Evolutionary conservation across 2,329 filamentous ascomycete species (phyloP).

Genomic region (Xylariaceae sp.): DNA sequence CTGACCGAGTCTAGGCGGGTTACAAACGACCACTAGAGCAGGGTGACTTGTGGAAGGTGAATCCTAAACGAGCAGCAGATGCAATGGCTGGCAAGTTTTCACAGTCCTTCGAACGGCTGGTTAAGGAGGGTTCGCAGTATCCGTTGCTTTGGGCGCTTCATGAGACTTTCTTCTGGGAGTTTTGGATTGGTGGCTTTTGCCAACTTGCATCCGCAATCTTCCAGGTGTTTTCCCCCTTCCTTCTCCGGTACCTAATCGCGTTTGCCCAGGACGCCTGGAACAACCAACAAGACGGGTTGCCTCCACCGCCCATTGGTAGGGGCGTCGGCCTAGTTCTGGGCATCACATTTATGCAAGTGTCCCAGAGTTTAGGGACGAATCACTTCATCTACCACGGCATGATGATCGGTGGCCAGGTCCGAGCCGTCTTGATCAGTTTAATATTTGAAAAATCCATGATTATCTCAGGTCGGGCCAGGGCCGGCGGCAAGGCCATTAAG

Average conservation of each 20-base stretch:
- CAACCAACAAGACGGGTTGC: conserved; percentile 48
- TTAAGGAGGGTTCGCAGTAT: conserved; percentile 63
- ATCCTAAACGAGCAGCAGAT: conserved; percentile 71
- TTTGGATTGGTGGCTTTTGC: conserved; percentile 77
- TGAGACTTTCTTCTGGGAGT: conserved; percentile 81
- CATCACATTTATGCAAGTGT: conserved; percentile 78
- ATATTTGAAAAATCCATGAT: conserved; percentile 93
- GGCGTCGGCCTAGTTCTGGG: conserved; percentile 82
- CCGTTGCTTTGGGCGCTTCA: conserved; percentile 77
- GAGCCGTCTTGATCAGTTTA: conserved; percentile 75
- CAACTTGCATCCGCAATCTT: conserved; percentile 69
- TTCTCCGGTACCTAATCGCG: conserved; percentile 77
- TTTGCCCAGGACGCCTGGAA: conserved; percentile 78
- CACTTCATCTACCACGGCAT: conserved; percentile 93
- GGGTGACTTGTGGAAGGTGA: conserved; percentile 85
- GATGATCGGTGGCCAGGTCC: conserved; percentile 79
- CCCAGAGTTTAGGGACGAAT: conserved; percentile 75
- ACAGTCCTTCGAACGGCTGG: conserved; percentile 64
- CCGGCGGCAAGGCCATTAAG: conserved; percentile 57
- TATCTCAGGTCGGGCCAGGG: conserved; percentile 81
- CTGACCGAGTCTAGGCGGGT: conserved; percentile 55
- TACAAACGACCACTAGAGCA: conserved; percentile 79
- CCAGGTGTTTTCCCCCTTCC: conserved; percentile 80
- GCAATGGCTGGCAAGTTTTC: conserved; percentile 63
- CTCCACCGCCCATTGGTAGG: conserved; percentile 63